Evolutionary conservation across 176 grass and related monocot genomes (phyloP).

Genomic region (Aegilops sharonensis): DNA sequence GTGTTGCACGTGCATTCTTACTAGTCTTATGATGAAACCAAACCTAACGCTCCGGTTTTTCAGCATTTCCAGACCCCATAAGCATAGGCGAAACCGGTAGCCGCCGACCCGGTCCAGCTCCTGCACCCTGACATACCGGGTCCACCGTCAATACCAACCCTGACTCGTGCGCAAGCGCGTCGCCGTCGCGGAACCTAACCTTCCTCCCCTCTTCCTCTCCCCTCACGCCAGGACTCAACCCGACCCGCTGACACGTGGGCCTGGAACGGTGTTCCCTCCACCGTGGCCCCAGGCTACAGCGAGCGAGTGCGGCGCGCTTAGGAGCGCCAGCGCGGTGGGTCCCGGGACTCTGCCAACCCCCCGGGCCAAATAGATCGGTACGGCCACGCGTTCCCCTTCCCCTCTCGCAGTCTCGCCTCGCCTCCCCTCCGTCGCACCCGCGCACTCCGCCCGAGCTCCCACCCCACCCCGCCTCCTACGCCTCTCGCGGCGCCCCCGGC

Average conservation of each 20-base stretch:
- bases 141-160: background rate
- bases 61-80: too few relatives aligned
- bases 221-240: background rate
- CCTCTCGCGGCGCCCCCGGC: background rate
- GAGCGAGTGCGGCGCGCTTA: too few relatives aligned
- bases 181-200: background rate
- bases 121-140: background rate
- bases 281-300: background rate
- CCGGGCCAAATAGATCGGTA: slow-evolving; percentile 12
- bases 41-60: too few relatives aligned
- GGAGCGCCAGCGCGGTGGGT: background rate
- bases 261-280: accelerated
- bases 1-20: too few relatives aligned
- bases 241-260: background rate
- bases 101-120: background rate
- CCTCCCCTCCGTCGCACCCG: background rate
- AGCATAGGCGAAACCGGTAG: background rate
- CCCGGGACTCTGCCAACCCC: background rate
- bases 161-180: background rate
- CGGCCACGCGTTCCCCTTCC: background rate
- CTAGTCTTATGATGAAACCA: too few relatives aligned
- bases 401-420: background rate
- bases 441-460: background rate
- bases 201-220: too few relatives aligned
- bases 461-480: background rate